phyloP scores from a whole-genome alignment of 1,284 basidiomycete species.

The Testicularia cyperi region DNA sequence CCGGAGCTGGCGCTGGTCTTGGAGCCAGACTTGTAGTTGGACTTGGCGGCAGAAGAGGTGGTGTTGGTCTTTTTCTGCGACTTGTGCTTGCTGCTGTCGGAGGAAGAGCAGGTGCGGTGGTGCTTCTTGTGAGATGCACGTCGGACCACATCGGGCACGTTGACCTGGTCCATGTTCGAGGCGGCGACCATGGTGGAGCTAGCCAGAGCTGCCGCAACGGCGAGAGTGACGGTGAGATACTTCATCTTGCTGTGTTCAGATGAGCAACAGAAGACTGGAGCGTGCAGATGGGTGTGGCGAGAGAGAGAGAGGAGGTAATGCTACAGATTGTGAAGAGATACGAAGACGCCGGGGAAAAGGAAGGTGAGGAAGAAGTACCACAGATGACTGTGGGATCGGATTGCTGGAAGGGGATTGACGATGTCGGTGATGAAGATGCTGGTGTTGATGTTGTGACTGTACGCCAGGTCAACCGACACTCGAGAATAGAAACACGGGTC shows the following conservation, averaged over 20 bases:
- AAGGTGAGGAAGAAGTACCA: no score
- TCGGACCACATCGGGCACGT: constrained; percentile 18
- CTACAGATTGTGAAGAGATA: no score
- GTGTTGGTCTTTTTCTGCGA: not conserved
- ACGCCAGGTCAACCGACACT: no score
- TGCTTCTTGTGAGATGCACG: constrained; percentile 15
- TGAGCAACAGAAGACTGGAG: not conserved
- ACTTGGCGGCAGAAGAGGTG: constrained; percentile 2
- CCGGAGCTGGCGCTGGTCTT: constrained; percentile 1
- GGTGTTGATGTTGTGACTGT: no score
- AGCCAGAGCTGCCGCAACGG: constrained; percentile 23
- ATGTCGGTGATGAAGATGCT: no score
- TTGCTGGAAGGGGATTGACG: no score
- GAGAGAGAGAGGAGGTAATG: no score
- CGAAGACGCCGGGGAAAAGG: no score
- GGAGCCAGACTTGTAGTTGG: constrained; percentile 1
- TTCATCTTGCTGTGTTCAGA: constrained; percentile 19
- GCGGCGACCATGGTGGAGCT: constrained; percentile 33
- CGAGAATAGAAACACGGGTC: no score
- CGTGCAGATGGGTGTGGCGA: not conserved
- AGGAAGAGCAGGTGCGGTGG: constrained; percentile 14
- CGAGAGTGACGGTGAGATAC: constrained; percentile 19
- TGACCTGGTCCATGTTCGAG: constrained; percentile 14
- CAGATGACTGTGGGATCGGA: no score
- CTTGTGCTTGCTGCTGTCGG: not conserved